Evolutionary conservation across 2,329 filamentous ascomycete species (phyloP).

Genomic region (Samsoniella hepiali): DNA sequence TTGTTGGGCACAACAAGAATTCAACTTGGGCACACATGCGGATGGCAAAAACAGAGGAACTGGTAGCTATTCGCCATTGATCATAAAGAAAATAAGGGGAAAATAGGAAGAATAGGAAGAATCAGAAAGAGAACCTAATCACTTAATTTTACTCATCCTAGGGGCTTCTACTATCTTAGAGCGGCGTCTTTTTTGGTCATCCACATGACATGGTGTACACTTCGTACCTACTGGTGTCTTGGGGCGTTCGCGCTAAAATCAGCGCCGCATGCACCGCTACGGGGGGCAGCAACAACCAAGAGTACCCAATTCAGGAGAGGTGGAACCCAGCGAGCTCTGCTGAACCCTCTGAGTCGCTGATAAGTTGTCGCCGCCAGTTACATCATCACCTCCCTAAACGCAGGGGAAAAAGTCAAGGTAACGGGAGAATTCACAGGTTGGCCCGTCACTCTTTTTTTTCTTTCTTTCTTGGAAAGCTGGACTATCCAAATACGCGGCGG

Average conservation of each 20-base stretch:
- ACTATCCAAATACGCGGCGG: neutral
- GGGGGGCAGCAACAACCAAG: neutral
- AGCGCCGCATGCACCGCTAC: neutral
- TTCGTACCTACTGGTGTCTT: neutral
- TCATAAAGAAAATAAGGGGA: no score
- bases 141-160: no score
- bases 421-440: neutral
- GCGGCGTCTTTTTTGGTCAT: no score
- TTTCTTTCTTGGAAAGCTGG: neutral
- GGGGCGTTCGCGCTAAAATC: neutral
- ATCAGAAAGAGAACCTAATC: no score
- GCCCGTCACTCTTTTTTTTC: neutral
- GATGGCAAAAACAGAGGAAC: no score
- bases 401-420: neutral
- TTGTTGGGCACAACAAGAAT: no score
- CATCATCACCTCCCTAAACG: conserved; percentile 11
- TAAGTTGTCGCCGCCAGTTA: neutral
- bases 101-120: no score
- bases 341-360: neutral
- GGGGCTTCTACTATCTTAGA: no score
- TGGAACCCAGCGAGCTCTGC: neutral
- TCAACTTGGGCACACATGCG: no score
- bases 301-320: neutral
- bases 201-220: no score
- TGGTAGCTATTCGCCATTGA: no score